These are phyloP conservation scores for Sextonia rubra DNA, from an alignment of 164 flowering plant species.

Conservation along the genomic window DNA sequence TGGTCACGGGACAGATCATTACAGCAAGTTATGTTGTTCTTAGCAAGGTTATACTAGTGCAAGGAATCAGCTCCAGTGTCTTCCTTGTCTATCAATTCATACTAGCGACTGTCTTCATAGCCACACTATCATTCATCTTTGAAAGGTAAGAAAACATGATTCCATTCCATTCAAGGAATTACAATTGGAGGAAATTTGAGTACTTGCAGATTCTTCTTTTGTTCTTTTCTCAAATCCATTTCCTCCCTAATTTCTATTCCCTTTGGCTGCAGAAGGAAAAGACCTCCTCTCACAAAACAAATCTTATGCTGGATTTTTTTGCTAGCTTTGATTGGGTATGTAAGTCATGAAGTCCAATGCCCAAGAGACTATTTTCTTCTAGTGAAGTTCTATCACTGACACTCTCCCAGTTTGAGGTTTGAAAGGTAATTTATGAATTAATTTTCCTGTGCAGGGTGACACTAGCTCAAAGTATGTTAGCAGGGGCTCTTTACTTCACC, in stretches of 20 bases:
- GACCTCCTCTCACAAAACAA: constrained; percentile 7
- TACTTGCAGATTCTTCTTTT: neutral
- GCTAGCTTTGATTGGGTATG: constrained; percentile 9
- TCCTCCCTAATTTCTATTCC: neutral
- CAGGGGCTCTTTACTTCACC: constrained; percentile 17
- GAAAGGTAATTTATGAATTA: neutral
- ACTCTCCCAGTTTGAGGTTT: no score
- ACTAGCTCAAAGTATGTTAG: constrained; percentile 10
- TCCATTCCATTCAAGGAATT: no score
- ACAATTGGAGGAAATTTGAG: no score
- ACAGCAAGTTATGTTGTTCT: constrained; percentile 8
- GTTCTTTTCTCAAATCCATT: neutral
- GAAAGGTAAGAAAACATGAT: neutral
- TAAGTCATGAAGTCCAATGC: neutral
- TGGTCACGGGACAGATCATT: neutral
- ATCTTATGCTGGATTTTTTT: constrained; percentile 4
- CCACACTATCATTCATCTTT: constrained; percentile 2
- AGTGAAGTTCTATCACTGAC: no score
- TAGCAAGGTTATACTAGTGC: constrained; percentile 3
- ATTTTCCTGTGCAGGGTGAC: constrained; percentile 8
- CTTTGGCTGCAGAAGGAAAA: constrained; percentile 1
- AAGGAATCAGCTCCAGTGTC: constrained; percentile 8
- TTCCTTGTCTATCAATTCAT: constrained; percentile 8
- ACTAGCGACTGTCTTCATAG: constrained; percentile 6
- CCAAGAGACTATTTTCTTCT: no score